Evolutionary conservation across 2,329 filamentous ascomycete genomes (phyloP).

Genomic region (Botrytis fragariae): DNA sequence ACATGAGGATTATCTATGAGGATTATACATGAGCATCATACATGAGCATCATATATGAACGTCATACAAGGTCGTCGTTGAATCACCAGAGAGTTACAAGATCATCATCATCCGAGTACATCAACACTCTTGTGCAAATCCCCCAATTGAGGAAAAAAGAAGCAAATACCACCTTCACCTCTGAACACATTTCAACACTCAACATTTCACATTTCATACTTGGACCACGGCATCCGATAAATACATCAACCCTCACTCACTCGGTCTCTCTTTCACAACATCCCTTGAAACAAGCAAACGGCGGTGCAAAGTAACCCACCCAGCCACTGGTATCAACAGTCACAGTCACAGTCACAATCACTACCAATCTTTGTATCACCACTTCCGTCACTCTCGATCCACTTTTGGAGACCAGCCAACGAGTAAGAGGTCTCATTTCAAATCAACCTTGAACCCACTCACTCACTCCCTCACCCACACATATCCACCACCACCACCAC

Average conservation of each 20-base stretch:
- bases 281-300: background rate
- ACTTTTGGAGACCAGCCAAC: background rate
- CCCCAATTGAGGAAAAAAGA: background rate
- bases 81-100: background rate
- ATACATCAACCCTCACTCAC: background rate
- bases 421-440: background rate
- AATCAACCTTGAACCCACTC: background rate
- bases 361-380: background rate
- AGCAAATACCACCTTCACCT: background rate
- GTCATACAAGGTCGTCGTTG: too few relatives aligned
- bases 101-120: background rate
- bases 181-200: background rate
- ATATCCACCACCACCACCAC: background rate
- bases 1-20: too few relatives aligned
- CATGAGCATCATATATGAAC: background rate
- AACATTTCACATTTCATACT: too few relatives aligned
- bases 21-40: background rate
- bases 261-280: background rate
- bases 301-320: background rate
- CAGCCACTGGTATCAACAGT: background rate
- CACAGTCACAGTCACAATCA: background rate
- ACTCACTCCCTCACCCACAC: background rate
- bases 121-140: background rate
- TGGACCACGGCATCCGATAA: background rate
- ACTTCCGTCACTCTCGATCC: slow-evolving; percentile 3